Evolutionary conservation across 1,284 basidiomycete species (phyloP), one percentile per base, ranked within the genome.

Genomic region (Prillingera fragicola): DNA sequence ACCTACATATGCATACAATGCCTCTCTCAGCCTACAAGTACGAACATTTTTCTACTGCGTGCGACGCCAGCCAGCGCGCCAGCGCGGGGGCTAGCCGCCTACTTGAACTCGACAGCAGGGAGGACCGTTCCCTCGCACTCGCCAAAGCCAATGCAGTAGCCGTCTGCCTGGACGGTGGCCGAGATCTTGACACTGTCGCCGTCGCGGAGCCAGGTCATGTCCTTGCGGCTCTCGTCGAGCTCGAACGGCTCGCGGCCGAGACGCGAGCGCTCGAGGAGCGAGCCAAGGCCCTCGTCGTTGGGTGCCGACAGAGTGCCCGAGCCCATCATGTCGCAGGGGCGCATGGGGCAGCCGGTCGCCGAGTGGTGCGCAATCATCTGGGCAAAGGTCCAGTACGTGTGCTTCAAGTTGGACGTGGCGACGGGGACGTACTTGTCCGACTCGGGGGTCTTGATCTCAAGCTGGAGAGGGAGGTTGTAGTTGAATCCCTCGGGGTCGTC

Each of bases 311-410:
- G 52, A 0, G 59, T 61, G 24, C 59, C 59, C 15, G 52, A 52
- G 25, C 59, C 59, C 15, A 59, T 42, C 27, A 61, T 45, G 52
- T 61, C 59, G 32, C 48, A 52, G 9, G 59, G 51, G n/a, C 38
- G 35, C 31, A 61, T 33, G 10, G 40, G 50, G 32, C 54, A 51
- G 8, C 59, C 59, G 14, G 50, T 50, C 35, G 43, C 40, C 33
- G 57, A 54, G 43, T 61, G 59, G 48, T 61, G 57, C 9, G 59
- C 52, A 38, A 55, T 38, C 55, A 59, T 52, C 48, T 59, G 57
- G 19, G 50, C 46, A 18, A 48, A 43, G 4, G 50, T 52, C 40
- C 45, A 52, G 50, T 52, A 52, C 19, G 29, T 29, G 50, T 52
- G 46, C 46, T 48, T 21, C 36, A 36, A 37, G 19, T 33, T 25